A percentile compares a stretch with the other conserved stretches of the same genome.
These are phyloP conservation scores for Yamadazyma oceani DNA, from an alignment of 1,139 yeast genomes.

Conservation along the genomic window DNA sequence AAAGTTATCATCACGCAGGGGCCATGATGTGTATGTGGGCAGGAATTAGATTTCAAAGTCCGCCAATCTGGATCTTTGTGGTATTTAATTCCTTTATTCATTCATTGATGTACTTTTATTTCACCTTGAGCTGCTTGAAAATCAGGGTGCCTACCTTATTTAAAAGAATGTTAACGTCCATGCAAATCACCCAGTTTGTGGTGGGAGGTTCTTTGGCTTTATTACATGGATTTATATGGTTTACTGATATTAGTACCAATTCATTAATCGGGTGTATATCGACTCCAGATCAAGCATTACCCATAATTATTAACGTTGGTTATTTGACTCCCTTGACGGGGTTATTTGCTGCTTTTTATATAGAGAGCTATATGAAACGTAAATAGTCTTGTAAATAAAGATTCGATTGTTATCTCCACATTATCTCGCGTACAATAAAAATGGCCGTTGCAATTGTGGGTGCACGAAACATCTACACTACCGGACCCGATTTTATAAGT, in stretches of 20 bases:
- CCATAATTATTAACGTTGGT: conserved; percentile 60
- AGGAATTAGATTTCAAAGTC: conserved; percentile 68
- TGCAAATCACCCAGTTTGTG: conserved; percentile 71
- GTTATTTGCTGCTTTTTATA: conserved; percentile 67
- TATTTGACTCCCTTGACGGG: conserved; percentile 72
- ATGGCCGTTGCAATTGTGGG: no score
- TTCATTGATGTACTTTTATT: conserved; percentile 74
- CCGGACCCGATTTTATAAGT: no score
- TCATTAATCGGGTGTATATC: conserved; percentile 54
- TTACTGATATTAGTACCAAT: conserved; percentile 50
- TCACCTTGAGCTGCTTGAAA: conserved; percentile 61
- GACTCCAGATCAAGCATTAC: conserved; percentile 63
- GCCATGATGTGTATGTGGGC: conserved; percentile 88
- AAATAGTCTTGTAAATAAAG: conserved; percentile 5
- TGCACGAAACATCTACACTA: no score
- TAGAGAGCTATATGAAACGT: conserved; percentile 56
- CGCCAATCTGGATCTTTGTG: conserved; percentile 81
- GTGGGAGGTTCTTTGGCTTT: conserved; percentile 70
- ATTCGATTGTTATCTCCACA: no score
- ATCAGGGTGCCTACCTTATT: conserved; percentile 58
- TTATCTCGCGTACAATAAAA: no score
- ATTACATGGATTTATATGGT: conserved; percentile 61
- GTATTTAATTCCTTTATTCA: conserved; percentile 76
- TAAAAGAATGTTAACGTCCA: conserved; percentile 62
- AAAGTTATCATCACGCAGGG: conserved; percentile 79